These are phyloP conservation scores for Papiliotrema fonsecae DNA, from an alignment of 1,284 basidiomycete genomes.

Conservation along the genomic window DNA sequence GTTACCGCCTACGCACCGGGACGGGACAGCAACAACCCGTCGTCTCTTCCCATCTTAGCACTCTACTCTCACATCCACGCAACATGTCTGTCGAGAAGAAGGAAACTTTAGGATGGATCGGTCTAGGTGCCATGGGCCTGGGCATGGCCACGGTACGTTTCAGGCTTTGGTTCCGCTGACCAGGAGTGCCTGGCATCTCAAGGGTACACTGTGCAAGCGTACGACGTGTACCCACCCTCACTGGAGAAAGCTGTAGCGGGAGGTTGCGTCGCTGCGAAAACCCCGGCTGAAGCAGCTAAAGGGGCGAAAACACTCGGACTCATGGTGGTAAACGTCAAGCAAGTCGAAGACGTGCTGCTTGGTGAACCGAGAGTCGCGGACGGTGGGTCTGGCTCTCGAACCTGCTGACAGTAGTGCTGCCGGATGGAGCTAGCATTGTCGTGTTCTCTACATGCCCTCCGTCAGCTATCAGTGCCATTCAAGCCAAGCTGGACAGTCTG, in stretches of 20 bases:
- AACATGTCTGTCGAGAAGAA: too few relatives aligned
- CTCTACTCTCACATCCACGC: too few relatives aligned
- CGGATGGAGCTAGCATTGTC: slow-evolving; percentile 34
- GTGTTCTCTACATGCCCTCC: slow-evolving; percentile 47
- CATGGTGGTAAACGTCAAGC: slow-evolving; percentile 42
- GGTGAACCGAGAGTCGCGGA: slow-evolving; percentile 27
- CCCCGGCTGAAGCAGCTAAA: slow-evolving; percentile 25
- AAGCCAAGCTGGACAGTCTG: slow-evolving; percentile 26
- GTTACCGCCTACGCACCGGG: too few relatives aligned
- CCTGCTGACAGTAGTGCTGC: slow-evolving; percentile 18
- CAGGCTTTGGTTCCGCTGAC: slow-evolving; percentile 1
- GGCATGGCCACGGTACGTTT: slow-evolving; percentile 30
- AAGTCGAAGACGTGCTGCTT: slow-evolving; percentile 39
- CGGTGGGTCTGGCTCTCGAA: slow-evolving; percentile 12
- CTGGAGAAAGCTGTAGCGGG: slow-evolving; percentile 24
- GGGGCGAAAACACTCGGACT: slow-evolving; percentile 33
- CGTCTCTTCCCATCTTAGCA: too few relatives aligned
- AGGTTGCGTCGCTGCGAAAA: slow-evolving; percentile 16
- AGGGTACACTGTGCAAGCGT: slow-evolving; percentile 34
- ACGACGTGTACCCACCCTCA: slow-evolving; percentile 39
- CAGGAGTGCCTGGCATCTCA: slow-evolving; percentile 24
- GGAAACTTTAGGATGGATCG: slow-evolving; percentile 44
- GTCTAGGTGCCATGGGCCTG: slow-evolving; percentile 41
- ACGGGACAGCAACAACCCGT: too few relatives aligned
- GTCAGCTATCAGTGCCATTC: slow-evolving; percentile 25